Evolutionary conservation across 2,329 filamentous ascomycete genomes (phyloP).

Genomic region (Claviceps pusilla): DNA sequence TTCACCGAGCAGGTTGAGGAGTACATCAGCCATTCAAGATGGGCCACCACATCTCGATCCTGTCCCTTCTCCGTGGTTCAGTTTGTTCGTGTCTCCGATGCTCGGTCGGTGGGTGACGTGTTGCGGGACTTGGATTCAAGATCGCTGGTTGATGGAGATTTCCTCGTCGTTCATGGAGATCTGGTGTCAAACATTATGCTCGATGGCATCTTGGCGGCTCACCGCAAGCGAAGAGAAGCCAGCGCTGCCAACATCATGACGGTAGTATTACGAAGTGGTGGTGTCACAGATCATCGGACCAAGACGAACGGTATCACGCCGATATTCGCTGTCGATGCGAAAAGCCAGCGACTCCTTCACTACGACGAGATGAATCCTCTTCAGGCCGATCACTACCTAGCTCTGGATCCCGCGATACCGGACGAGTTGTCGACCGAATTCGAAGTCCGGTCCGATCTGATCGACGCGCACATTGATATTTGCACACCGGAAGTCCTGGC

Average conservation of each 20-base stretch:
- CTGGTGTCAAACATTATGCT: slow-evolving; percentile 79
- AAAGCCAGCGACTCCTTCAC: slow-evolving; percentile 68
- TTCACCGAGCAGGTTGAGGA: slow-evolving; percentile 77
- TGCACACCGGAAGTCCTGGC: slow-evolving; percentile 92
- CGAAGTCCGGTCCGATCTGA: slow-evolving; percentile 71
- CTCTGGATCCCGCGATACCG: slow-evolving; percentile 67
- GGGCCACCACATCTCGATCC: slow-evolving; percentile 42
- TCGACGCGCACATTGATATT: slow-evolving; percentile 92
- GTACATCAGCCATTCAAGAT: slow-evolving; percentile 66
- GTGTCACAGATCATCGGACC: slow-evolving; percentile 53
- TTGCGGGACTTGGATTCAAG: slow-evolving; percentile 86
- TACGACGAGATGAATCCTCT: slow-evolving; percentile 79
- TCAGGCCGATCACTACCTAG: slow-evolving; percentile 48
- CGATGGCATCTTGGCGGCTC: slow-evolving; percentile 61
- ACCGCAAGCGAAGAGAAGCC: slow-evolving; percentile 63
- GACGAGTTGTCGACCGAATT: slow-evolving; percentile 55
- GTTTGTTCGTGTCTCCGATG: slow-evolving; percentile 70
- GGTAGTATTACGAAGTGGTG: slow-evolving; percentile 70
- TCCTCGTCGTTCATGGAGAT: slow-evolving; percentile 84
- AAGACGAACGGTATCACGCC: slow-evolving; percentile 63
- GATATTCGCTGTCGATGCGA: slow-evolving; percentile 73
- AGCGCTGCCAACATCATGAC: slow-evolving; percentile 98
- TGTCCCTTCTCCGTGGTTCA: slow-evolving; percentile 64
- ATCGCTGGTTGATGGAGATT: slow-evolving; percentile 74
- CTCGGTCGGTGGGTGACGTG: slow-evolving; percentile 79